These are phyloP conservation scores for Aspergillus baeticus DNA, from an alignment of 495 filamentous ascomycete genomes.

Conservation along the genomic window DNA sequence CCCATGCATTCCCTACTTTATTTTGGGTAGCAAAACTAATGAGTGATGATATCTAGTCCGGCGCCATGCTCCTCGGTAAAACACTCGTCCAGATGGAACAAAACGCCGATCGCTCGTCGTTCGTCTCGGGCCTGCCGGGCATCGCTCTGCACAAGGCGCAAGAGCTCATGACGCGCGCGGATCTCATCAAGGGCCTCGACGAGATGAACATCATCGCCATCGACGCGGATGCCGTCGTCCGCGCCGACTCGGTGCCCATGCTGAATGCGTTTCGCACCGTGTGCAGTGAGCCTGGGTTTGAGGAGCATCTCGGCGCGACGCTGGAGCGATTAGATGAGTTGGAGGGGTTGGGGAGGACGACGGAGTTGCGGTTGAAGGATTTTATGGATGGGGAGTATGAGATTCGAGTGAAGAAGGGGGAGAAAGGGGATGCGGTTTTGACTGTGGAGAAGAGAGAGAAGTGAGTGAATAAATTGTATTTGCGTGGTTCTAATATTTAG, in stretches of 20 bases:
- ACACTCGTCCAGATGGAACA: slow-evolving; percentile 78
- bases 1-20: no score
- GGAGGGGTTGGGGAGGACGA: slow-evolving; percentile 86
- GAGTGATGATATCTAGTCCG: slow-evolving; percentile 55
- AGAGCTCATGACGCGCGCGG: slow-evolving; percentile 89
- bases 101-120: slow-evolving; percentile 55
- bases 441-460: not conserved
- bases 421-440: not conserved
- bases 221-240: slow-evolving; percentile 79
- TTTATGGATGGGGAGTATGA: slow-evolving; percentile 83
- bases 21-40: no score
- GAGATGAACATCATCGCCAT: slow-evolving; percentile 95
- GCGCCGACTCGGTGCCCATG: slow-evolving; percentile 95
- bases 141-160: slow-evolving; percentile 85
- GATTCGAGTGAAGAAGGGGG: slow-evolving; percentile 32
- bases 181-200: slow-evolving; percentile 91
- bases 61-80: slow-evolving; percentile 92
- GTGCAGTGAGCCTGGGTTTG: slow-evolving; percentile 68
- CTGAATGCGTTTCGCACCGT: slow-evolving; percentile 85
- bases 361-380: slow-evolving; percentile 88
- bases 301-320: slow-evolving; percentile 76
- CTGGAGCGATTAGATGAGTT: slow-evolving; percentile 81
- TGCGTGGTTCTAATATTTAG: no score
- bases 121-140: slow-evolving; percentile 75
- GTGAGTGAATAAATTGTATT: not conserved